A percentile compares a stretch with the other conserved stretches of the same genome.
These are phyloP conservation scores for Prosopis cineraria DNA, from an alignment of 306 rosid genomes.

Conservation along the genomic window DNA sequence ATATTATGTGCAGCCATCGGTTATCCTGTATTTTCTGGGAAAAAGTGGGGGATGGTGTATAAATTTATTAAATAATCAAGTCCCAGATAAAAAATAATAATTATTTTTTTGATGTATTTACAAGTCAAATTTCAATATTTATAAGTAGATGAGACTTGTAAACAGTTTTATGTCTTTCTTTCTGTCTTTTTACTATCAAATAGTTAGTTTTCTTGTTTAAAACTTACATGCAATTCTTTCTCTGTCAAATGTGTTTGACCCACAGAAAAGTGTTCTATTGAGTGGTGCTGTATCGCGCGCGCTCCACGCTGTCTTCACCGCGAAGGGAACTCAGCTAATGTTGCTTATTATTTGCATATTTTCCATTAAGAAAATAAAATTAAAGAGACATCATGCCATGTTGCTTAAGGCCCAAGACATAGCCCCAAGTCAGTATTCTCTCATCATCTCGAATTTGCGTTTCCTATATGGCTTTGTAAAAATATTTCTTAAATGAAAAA, in stretches of 20 bases:
- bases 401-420: constrained; percentile 33
- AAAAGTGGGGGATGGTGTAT: not conserved
- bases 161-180: no score
- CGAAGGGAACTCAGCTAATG: not conserved
- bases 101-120: no score
- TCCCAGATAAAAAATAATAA: no score
- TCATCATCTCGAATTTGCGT: not conserved
- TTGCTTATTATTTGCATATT: not conserved
- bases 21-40: not conserved
- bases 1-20: no score
- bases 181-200: no score
- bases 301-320: not conserved
- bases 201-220: no score
- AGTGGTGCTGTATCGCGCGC: not conserved
- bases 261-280: not conserved
- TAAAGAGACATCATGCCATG: not conserved
- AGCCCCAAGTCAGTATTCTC: not conserved
- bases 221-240: no score
- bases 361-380: not conserved
- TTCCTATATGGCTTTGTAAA: not conserved
- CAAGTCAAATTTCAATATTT: no score
- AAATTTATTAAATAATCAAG: no score
- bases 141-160: no score
- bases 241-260: not conserved
- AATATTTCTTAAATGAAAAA: not conserved